Percentiles rank a stretch among this genome's conserved stretches.
Evolutionary conservation across 106 monocot species (phyloP).

Genomic region (Chionographis japonica): DNA sequence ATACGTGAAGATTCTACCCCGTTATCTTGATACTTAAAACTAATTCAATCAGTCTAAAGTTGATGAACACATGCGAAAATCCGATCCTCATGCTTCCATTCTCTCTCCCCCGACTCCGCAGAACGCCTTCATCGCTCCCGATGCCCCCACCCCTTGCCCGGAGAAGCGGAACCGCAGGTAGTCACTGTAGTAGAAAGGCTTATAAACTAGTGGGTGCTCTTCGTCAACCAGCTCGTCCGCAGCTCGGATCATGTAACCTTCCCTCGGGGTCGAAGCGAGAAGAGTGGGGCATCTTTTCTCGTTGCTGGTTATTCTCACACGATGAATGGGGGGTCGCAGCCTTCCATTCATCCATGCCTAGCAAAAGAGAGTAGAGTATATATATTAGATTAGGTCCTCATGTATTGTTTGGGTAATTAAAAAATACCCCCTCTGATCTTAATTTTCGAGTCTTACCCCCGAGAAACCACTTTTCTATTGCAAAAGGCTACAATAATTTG

Average conservation of each 20-base stretch:
- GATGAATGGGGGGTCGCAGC: slow-evolving; percentile 15
- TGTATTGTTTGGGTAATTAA: no score
- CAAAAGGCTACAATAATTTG: no score
- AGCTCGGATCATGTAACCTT: slow-evolving; percentile 10
- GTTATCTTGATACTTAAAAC: no score
- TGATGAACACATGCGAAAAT: neutral
- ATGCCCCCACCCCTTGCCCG: slow-evolving; percentile 1
- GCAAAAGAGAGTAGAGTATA: neutral
- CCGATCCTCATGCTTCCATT: neutral
- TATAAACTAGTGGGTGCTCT: slow-evolving; percentile 23
- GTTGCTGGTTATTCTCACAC: slow-evolving; percentile 12
- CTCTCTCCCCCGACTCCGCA: slow-evolving; percentile 4
- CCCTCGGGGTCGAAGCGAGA: slow-evolving; percentile 11
- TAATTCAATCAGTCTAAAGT: neutral
- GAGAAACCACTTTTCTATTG: no score
- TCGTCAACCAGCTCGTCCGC: slow-evolving; percentile 35
- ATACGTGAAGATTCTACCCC: no score
- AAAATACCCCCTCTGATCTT: no score
- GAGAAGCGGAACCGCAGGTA: slow-evolving; percentile 13
- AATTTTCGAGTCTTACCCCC: no score
- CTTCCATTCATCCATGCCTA: slow-evolving; percentile 42
- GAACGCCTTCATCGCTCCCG: slow-evolving; percentile 8
- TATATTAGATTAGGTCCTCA: neutral
- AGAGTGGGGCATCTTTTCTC: slow-evolving; percentile 21
- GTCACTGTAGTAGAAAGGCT: slow-evolving; percentile 16